A percentile compares a stretch with the other conserved stretches of the same genome.
Conservation (phyloP, 129 eudicot species). For the Saussurea involucrata region DNA sequence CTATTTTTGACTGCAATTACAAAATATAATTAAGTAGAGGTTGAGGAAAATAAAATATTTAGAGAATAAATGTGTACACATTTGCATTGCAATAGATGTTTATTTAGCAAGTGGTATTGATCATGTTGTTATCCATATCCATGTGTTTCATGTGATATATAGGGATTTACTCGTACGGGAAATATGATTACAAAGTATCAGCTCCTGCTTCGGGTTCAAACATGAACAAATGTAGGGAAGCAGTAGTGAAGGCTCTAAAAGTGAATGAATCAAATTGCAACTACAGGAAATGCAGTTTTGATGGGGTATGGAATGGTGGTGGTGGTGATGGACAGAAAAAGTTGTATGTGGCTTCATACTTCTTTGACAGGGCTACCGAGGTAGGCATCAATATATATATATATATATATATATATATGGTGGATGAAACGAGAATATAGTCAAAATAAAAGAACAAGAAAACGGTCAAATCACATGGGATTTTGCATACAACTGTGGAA, state of each 20-base stretch:
- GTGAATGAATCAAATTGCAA: slow-evolving; percentile 59
- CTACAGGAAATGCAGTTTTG: slow-evolving; percentile 71
- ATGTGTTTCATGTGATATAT: not conserved
- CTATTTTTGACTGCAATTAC: not conserved
- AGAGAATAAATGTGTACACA: not conserved
- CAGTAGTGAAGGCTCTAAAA: slow-evolving; percentile 51
- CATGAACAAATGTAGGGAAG: slow-evolving; percentile 43
- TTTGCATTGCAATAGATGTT: not conserved
- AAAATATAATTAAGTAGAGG: not conserved
- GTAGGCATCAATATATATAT: slow-evolving; percentile 10
- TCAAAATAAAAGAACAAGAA: no score
- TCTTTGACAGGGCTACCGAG: slow-evolving; percentile 82
- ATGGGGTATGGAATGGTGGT: slow-evolving; percentile 81
- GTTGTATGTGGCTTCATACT: slow-evolving; percentile 72
- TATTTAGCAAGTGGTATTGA: not conserved
- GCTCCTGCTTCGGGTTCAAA: slow-evolving; percentile 52
- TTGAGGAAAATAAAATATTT: not conserved
- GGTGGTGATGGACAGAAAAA: slow-evolving; percentile 75
- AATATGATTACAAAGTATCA: slow-evolving; percentile 32
- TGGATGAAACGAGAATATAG: no score
- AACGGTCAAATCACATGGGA: no score
- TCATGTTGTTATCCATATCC: not conserved
- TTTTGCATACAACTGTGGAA: no score
- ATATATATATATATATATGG: no score
- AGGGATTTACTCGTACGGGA: slow-evolving; percentile 66